Evolutionary conservation across 441 rosid species (phyloP).

Genomic region (Croton laevigatus): DNA sequence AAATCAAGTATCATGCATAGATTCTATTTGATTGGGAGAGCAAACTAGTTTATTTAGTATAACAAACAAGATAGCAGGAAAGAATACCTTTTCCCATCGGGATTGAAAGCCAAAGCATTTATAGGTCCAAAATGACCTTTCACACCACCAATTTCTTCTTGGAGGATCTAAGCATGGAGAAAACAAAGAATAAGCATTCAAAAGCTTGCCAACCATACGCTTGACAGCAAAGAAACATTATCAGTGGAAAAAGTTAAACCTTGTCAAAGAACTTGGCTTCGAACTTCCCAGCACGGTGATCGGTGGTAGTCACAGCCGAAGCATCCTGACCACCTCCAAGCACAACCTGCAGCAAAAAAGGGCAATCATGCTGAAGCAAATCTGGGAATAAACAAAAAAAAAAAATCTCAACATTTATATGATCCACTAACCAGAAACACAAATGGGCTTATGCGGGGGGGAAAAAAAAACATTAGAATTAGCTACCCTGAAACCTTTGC

Average conservation of each 20-base stretch:
- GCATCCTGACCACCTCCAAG: conserved; percentile 99
- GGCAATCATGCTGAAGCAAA: background rate
- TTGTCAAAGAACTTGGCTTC: conserved; percentile 85
- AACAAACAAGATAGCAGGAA: background rate
- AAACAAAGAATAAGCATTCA: conserved; percentile 12
- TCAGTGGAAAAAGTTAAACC: conserved; percentile 36
- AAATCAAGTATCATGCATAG: too few species aligned
- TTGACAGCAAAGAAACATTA: background rate
- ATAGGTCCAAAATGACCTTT: conserved; percentile 98
- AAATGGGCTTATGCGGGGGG: background rate
- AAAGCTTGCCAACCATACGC: background rate
- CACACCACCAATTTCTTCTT: conserved; percentile 93
- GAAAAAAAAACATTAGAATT: background rate
- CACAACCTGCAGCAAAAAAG: conserved; percentile 50
- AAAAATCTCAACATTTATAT: background rate
- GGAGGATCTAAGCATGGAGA: conserved; percentile 48
- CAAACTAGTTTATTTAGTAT: background rate
- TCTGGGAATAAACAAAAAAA: background rate
- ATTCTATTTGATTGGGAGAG: too few species aligned
- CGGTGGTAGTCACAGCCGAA: conserved; percentile 89
- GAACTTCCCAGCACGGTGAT: conserved; percentile 94
- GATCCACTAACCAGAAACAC: background rate
- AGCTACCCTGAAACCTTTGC: background rate
- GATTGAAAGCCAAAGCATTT: conserved; percentile 92
- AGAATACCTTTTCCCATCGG: conserved; percentile 85